Percentiles rank a stretch among this genome's conserved stretches.
These are phyloP conservation scores for Ustulina deusta DNA, from an alignment of 2,329 filamentous ascomycete genomes.

Conservation along the genomic window DNA sequence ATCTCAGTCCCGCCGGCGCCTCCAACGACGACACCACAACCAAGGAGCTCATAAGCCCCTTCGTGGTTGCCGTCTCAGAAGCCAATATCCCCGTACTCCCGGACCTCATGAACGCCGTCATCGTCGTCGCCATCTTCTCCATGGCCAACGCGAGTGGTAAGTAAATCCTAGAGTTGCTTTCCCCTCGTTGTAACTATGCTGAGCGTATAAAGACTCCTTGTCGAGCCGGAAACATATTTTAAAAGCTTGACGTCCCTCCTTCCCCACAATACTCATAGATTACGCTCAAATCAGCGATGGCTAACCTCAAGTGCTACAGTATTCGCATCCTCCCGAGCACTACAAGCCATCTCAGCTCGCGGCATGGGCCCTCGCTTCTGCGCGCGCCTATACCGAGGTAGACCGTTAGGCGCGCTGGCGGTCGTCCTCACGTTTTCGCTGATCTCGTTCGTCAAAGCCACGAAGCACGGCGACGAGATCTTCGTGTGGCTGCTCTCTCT, in stretches of 20 bases:
- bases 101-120: slow-evolving; percentile 54
- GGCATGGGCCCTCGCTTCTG: slow-evolving; percentile 52
- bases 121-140: slow-evolving; percentile 52
- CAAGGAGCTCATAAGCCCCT: slow-evolving; percentile 28
- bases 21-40: not conserved
- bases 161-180: not conserved
- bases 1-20: slow-evolving; percentile 9
- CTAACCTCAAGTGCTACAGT: slow-evolving; percentile 25
- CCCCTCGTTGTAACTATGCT: not conserved
- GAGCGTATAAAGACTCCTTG: not conserved
- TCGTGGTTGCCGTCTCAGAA: slow-evolving; percentile 31
- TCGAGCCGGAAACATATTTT: not conserved
- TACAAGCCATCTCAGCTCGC: slow-evolving; percentile 52
- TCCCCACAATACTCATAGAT: not conserved
- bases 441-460: slow-evolving; percentile 59
- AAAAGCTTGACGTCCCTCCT: not conserved
- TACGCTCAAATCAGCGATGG: not conserved
- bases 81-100: slow-evolving; percentile 47
- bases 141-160: slow-evolving; percentile 57
- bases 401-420: slow-evolving; percentile 57
- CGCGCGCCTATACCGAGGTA: slow-evolving; percentile 51
- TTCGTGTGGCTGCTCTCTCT: slow-evolving; percentile 62
- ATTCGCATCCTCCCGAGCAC: slow-evolving; percentile 54
- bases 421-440: slow-evolving; percentile 56
- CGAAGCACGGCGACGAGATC: slow-evolving; percentile 53